phyloP scores from a whole-genome alignment of 129 eudicot genomes.

The Rutidosis leptorrhynchoides region DNA sequence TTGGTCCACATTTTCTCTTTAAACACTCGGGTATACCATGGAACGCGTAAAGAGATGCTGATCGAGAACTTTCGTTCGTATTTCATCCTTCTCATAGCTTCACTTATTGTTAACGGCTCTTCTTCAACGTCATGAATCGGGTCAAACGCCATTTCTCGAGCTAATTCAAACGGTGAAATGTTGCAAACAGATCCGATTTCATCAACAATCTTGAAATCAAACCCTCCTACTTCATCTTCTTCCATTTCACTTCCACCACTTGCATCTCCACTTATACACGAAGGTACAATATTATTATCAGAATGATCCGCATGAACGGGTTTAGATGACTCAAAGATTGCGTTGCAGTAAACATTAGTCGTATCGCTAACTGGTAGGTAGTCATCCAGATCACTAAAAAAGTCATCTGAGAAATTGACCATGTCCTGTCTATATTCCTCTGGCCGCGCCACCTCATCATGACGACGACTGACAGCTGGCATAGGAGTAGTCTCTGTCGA shows the following conservation, averaged over 20 bases:
- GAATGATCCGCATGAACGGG: constrained; percentile 21
- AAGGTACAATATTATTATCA: constrained; percentile 14
- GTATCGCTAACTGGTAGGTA: constrained; percentile 11
- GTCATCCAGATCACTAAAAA: neutral
- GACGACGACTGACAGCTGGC: constrained; percentile 11
- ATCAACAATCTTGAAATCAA: constrained; percentile 60
- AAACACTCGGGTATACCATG: constrained; percentile 72
- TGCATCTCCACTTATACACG: constrained; percentile 30
- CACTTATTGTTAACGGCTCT: constrained; percentile 53
- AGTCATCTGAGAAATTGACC: constrained; percentile 35
- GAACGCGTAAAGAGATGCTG: constrained; percentile 74
- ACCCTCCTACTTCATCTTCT: constrained; percentile 33
- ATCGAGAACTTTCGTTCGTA: constrained; percentile 74
- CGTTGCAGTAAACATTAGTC: constrained; percentile 15
- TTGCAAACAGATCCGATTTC: constrained; percentile 40
- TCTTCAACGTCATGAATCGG: constrained; percentile 27
- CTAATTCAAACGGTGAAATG: constrained; percentile 56
- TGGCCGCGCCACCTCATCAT: constrained; percentile 24
- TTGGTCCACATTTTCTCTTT: constrained; percentile 40
- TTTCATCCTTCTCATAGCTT: constrained; percentile 69
- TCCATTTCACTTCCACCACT: constrained; percentile 37
- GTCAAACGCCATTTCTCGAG: constrained; percentile 44
- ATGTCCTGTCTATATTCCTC: constrained; percentile 24
- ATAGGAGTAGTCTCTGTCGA: constrained; percentile 20
- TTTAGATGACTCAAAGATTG: constrained; percentile 27